phyloP scores from a whole-genome alignment of 805 yeast genomes.

The Monosporozyma aerobia region DNA sequence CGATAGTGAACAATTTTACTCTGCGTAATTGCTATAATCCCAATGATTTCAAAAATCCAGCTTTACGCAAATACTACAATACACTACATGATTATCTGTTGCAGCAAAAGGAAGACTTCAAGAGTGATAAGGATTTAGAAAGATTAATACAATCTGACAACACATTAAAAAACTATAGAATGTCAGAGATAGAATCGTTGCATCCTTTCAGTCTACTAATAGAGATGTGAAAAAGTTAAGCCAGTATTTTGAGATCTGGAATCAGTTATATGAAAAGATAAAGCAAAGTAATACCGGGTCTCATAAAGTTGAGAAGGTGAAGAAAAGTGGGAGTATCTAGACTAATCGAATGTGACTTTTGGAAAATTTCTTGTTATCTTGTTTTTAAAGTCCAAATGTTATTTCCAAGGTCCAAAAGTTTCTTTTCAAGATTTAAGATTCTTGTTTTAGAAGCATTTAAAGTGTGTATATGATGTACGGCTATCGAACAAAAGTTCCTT shows the following conservation, averaged over 20 bases:
- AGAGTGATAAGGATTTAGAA: constrained; percentile 6
- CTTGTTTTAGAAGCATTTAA: too few species aligned
- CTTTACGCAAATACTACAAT: constrained; percentile 56
- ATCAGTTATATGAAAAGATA: constrained; percentile 21
- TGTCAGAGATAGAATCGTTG: constrained; percentile 24
- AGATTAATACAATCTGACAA: constrained; percentile 27
- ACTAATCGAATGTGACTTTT: too few species aligned
- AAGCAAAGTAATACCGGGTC: background rate
- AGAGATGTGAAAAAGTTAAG: constrained; percentile 15
- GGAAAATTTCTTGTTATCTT: too few species aligned
- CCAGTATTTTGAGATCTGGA: constrained; percentile 29
- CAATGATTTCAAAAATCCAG: constrained; percentile 51
- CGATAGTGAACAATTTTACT: constrained; percentile 33
- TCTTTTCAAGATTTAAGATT: too few species aligned
- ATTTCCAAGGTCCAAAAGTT: too few species aligned
- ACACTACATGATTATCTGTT: constrained; percentile 56
- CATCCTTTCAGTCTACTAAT: constrained; percentile 20
- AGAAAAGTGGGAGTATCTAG: background rate
- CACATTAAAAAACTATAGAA: constrained; percentile 24
- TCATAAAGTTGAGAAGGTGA: background rate
- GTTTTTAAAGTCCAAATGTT: too few species aligned
- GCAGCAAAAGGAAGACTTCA: constrained; percentile 34
- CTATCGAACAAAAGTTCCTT: too few species aligned
- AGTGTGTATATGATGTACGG: too few species aligned
- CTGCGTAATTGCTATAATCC: constrained; percentile 47